Evolutionary conservation across 1,139 yeast genomes (phyloP).

Genomic region (Maudiozyma humilis): DNA sequence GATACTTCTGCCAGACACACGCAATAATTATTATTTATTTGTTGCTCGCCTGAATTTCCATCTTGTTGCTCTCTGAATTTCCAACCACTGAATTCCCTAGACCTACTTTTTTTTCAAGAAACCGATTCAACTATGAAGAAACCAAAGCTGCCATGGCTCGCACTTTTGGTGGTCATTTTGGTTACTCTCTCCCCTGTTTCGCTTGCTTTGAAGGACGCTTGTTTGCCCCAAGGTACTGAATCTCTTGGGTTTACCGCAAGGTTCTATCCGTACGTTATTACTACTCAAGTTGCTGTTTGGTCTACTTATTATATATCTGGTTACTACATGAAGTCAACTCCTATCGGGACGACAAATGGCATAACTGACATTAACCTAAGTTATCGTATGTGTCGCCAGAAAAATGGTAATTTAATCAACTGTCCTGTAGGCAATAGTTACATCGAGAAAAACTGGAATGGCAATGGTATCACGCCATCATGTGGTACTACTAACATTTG

Average conservation of each 20-base stretch:
- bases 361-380: background rate
- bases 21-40: no score
- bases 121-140: no score
- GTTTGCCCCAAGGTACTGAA: background rate
- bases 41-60: no score
- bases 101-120: no score
- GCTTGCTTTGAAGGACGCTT: background rate
- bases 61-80: no score
- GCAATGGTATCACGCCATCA: background rate
- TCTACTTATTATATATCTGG: background rate
- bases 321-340: background rate
- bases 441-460: background rate
- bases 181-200: no score
- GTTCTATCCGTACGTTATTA: background rate
- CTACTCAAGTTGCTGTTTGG: background rate
- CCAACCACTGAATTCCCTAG: no score
- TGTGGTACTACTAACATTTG: background rate
- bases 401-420: background rate
- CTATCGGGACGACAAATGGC: background rate
- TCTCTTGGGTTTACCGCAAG: background rate
- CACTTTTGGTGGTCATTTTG: no score
- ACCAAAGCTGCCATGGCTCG: no score
- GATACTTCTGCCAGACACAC: no score
- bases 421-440: background rate
- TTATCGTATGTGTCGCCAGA: background rate